These are phyloP conservation scores for Cladosporium sp. DNA, from an alignment of 2,329 filamentous ascomycete genomes.

Conservation along the genomic window DNA sequence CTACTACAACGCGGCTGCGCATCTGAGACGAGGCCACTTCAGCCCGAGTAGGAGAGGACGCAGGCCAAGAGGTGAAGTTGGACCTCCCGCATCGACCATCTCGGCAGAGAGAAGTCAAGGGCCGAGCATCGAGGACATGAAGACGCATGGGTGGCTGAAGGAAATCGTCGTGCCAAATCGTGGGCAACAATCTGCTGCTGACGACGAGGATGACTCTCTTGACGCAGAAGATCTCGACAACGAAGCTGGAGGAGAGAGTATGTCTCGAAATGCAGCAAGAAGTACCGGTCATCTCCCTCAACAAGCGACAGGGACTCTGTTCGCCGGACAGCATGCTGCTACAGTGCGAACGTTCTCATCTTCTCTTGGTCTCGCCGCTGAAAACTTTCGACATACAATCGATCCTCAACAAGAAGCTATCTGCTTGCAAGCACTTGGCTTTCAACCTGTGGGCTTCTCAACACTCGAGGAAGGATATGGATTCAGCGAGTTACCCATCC, in stretches of 20 bases:
- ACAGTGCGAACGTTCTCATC: neutral
- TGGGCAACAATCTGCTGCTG: neutral
- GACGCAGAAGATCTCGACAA: neutral
- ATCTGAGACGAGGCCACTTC: constrained; percentile 85
- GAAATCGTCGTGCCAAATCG: constrained; percentile 45
- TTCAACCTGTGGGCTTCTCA: constrained; percentile 10
- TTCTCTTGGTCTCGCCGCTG: neutral
- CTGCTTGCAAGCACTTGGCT: constrained; percentile 13
- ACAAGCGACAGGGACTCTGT: neutral
- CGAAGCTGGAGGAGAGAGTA: neutral
- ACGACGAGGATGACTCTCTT: neutral
- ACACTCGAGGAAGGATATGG: neutral
- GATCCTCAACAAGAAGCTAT: constrained; percentile 12
- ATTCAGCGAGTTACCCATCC: neutral
- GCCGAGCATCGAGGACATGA: constrained; percentile 49
- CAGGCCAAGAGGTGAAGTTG: constrained; percentile 55
- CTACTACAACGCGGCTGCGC: constrained; percentile 92
- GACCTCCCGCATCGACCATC: constrained; percentile 54
- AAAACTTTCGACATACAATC: neutral
- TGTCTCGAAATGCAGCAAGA: neutral
- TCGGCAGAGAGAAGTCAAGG: constrained; percentile 51
- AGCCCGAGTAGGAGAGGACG: constrained; percentile 61
- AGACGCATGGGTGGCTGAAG: constrained; percentile 33
- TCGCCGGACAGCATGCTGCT: neutral
- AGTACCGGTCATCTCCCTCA: neutral